Percentiles rank a stretch among this genome's conserved stretches.
Evolutionary conservation across 75 land plant genomes (phyloP).

Genomic region (Ceratopteris richardii): DNA sequence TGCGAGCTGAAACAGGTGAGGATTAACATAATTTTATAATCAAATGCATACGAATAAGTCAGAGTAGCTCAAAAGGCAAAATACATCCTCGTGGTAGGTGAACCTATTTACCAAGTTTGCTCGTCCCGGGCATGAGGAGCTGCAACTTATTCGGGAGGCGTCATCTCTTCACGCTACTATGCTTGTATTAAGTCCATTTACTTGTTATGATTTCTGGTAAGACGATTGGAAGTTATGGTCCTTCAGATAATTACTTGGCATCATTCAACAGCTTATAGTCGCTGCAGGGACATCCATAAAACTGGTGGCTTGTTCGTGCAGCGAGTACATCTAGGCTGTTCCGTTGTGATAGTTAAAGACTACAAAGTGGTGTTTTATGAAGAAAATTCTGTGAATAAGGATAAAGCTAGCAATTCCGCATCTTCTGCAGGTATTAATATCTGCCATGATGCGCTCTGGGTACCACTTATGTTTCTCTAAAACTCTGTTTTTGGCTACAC

Average conservation of each 20-base stretch:
- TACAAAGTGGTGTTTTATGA: conserved; percentile 1
- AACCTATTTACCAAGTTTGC: conserved; percentile 43
- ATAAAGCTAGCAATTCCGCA: background rate
- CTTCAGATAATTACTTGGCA: too few relatives aligned
- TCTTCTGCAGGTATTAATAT: background rate
- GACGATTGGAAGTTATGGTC: background rate
- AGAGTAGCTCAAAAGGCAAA: too few relatives aligned
- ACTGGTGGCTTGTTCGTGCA: background rate
- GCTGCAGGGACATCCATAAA: background rate
- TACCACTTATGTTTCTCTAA: too few relatives aligned
- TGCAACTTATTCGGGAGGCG: conserved; percentile 41
- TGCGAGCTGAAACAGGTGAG: conserved; percentile 39
- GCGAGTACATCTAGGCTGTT: background rate
- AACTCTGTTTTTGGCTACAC: background rate
- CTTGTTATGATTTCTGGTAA: conserved; percentile 18
- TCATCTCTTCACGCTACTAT: conserved; percentile 19
- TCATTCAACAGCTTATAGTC: too few relatives aligned
- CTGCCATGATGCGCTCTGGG: background rate
- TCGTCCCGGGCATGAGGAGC: conserved; percentile 23
- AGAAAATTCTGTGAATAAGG: background rate
- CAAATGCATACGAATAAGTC: background rate
- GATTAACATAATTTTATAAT: background rate
- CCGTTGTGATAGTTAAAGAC: conserved; percentile 3
- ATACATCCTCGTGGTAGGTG: conserved; percentile 25
- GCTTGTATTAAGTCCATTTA: conserved; percentile 32